Evolutionary conservation across 306 rosid species (phyloP), one percentile per base, ranked within the genome.

Genomic region (Fragaria vesca): DNA sequence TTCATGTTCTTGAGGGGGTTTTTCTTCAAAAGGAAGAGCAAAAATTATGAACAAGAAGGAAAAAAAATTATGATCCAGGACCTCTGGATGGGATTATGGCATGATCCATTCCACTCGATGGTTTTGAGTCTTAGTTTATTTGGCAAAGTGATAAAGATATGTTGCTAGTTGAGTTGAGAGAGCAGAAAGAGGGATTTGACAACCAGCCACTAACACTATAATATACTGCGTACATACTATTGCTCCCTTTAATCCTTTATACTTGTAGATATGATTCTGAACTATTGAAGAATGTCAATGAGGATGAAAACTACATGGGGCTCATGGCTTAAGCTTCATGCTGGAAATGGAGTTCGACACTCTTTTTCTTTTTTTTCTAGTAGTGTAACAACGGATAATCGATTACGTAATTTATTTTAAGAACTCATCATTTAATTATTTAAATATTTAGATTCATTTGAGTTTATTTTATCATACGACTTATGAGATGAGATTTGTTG

Each of bases 21-120:
- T 62, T 34, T 3, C 54, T 20, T 62, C 40, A 69, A 76, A 61
- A 61, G 66, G 36, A 61, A 13, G 15, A 61, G 36, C 20, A 12
- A 48, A 76, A 32, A 42, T 43, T 72, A 65, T 66, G 68, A 60
- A 38, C 30, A 69, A 71, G 3, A 26, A 16, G 13, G 24, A 18
- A 52, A 52, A 18, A n/a, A 57, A 20, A 21, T 57, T 21, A 57
- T 57, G 62, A 57, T 57, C 62, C 62, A 55, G 65, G 78, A 26
- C 12, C 79, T 87, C 54, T 48, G 54, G 62, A 83, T 82, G 58
- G 50, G 87, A 81, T 83, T 86, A 85, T 85, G 81, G 34, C 85
- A 79, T 85, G 68, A 83, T 89, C 89, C 92, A 86, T 91, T 89
- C 89, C 92, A 86, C 92, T 86, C 77, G 84, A 77, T 11, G 83